Conservation (phyloP, 208 protist species). For the Phytomonas francai region DNA sequence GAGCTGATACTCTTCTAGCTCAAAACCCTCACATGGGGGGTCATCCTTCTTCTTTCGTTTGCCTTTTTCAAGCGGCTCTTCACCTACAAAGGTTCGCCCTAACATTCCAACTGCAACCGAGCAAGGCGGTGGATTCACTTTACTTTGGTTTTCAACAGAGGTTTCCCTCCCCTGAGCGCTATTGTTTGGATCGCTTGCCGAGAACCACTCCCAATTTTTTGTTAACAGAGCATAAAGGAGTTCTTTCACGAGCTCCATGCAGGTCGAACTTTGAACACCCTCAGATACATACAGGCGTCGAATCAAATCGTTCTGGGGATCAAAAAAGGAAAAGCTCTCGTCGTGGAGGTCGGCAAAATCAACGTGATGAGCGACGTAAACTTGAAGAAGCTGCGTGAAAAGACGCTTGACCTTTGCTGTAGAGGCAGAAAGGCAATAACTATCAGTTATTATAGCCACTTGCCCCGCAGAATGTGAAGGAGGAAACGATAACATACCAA, state of each 20-base stretch:
- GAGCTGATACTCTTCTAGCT: background rate
- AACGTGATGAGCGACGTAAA: background rate
- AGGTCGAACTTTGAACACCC: slow-evolving; percentile 12
- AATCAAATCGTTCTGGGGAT: background rate
- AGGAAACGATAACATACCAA: background rate
- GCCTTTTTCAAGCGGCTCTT: too few relatives aligned
- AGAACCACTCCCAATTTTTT: background rate
- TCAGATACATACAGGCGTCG: slow-evolving; percentile 14
- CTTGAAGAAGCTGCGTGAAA: slow-evolving; percentile 6
- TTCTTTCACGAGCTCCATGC: slow-evolving; percentile 36
- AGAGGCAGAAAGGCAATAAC: slow-evolving; percentile 30
- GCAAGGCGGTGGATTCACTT: background rate
- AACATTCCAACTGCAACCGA: background rate
- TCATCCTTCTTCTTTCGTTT: background rate
- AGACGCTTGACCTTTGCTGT: slow-evolving; percentile 12
- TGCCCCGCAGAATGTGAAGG: slow-evolving; percentile 3
- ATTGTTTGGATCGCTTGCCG: too few relatives aligned
- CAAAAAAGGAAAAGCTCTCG: background rate
- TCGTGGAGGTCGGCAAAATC: background rate
- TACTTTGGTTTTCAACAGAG: background rate
- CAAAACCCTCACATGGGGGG: background rate
- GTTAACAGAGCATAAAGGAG: slow-evolving; percentile 11
- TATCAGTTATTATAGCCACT: slow-evolving; percentile 49
- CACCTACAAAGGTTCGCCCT: background rate
- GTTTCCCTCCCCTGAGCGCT: too few relatives aligned